These are phyloP conservation scores for Penicillium simplicissimum DNA, from an alignment of 495 filamentous ascomycete genomes.

Conservation along the genomic window DNA sequence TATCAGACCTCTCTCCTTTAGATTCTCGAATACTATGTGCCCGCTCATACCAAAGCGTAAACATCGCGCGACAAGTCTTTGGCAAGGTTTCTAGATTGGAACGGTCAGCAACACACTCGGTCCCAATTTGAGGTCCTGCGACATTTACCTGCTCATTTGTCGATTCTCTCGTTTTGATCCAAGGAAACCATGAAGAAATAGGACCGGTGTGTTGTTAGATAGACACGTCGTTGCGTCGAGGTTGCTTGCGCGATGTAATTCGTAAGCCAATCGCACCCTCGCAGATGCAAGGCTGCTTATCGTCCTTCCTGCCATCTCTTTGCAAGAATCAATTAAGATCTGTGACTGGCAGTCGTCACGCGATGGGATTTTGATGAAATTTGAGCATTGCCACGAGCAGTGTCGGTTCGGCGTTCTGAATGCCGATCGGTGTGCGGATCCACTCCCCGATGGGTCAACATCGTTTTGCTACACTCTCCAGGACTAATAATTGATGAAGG, in stretches of 20 bases:
- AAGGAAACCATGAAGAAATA: slow-evolving; percentile 25
- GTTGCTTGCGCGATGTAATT: slow-evolving; percentile 5
- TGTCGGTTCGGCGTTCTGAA: background rate
- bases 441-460: background rate
- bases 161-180: slow-evolving; percentile 67
- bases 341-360: background rate
- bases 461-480: background rate
- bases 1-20: background rate
- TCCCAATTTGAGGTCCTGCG: slow-evolving; percentile 11
- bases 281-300: background rate
- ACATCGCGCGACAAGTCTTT: slow-evolving; percentile 12
- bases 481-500: background rate
- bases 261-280: slow-evolving; percentile 15
- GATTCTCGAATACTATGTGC: background rate
- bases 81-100: slow-evolving; percentile 11
- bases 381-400: background rate
- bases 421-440: background rate
- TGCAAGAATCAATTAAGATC: background rate
- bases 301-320: background rate
- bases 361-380: background rate
- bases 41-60: slow-evolving; percentile 11
- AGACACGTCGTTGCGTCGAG: background rate
- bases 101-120: slow-evolving; percentile 57
- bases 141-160: slow-evolving; percentile 80
- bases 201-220: slow-evolving; percentile 5